Evolutionary conservation across 108 stramenopile species (phyloP), one percentile per base, ranked within the genome.

Genomic region (Poteriospumella lacustris): DNA sequence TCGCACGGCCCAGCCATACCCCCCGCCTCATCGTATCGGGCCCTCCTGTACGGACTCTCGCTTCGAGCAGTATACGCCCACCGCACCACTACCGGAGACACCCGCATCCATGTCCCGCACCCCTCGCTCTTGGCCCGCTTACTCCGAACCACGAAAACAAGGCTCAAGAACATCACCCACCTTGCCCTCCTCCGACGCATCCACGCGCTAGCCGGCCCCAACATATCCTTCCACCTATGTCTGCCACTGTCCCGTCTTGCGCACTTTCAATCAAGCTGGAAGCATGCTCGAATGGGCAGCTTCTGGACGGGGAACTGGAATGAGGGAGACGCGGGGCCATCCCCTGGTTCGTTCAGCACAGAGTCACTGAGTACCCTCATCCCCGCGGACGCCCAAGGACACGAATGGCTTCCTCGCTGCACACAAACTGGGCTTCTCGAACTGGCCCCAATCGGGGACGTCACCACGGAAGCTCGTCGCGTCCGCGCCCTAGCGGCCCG

Each of bases 301-400:
- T 52, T 52, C 47, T 52, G 47, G 47, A 52, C 47, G 19, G 47
- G 47, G 47, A 52, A 52, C 47, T 52, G 47, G 47, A 52, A 52
- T 52, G 47, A 52, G 47, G 47, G 19, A 52, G 47, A 52, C 19
- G 47, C 47, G 19, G 47, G 47, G 15, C 47, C 47, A 52, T 52
- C 47, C 19, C 47, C 47, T 19, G 47, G 47, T 19, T 52, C 47
- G 15, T 9, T 52, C 47, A 19, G 9, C 47, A 52, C 47, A 19
- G 47, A 52, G 19, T 9, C 47, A 9, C 47, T 52, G 9, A 52
- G 47, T 19, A 15, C 47, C 47, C 47, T 52, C 47, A 52, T 52
- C 47, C 47, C 47, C 47, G 15, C 47, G 19, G 47, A 52, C 9
- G 47, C 47, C 47, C 47, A 52, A 52, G 47, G 47, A 19, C 15